A percentile compares a stretch with the other conserved stretches of the same genome.
These are phyloP conservation scores for Dryas octopetala DNA, from an alignment of 306 rosid genomes.

Conservation along the genomic window DNA sequence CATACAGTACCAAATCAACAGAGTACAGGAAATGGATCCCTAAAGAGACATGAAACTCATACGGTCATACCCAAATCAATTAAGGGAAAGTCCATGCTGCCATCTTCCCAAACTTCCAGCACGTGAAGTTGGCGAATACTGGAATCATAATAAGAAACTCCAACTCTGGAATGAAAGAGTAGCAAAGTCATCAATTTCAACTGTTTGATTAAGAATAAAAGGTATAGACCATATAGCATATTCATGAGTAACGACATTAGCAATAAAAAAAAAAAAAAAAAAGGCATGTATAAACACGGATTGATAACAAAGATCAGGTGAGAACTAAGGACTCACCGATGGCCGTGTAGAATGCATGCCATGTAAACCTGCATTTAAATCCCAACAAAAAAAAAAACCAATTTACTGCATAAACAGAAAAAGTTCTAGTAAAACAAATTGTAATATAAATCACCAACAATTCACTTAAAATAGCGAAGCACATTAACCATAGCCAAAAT, in stretches of 20 bases:
- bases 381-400: conserved; percentile 13
- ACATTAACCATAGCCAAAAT: neutral
- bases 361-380: conserved; percentile 70
- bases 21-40: conserved; percentile 25
- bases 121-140: conserved; percentile 82
- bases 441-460: neutral
- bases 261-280: neutral
- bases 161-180: conserved; percentile 60
- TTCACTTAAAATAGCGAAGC: neutral
- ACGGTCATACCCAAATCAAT: conserved; percentile 81
- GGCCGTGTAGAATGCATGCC: conserved; percentile 85
- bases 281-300: neutral
- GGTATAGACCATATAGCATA: neutral
- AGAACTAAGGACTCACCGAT: conserved; percentile 47
- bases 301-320: conserved; percentile 9
- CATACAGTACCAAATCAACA: conserved; percentile 12
- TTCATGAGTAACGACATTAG: neutral
- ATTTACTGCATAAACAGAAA: neutral
- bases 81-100: conserved; percentile 72
- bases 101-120: conserved; percentile 95
- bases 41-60: conserved; percentile 33
- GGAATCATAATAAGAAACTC: conserved; percentile 87
- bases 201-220: neutral
- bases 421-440: neutral
- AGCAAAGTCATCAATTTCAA: conserved; percentile 23